Base-by-base conservation (phyloP, 768 basidiomycete genomes). In the Dioszegia crocea region DNA sequence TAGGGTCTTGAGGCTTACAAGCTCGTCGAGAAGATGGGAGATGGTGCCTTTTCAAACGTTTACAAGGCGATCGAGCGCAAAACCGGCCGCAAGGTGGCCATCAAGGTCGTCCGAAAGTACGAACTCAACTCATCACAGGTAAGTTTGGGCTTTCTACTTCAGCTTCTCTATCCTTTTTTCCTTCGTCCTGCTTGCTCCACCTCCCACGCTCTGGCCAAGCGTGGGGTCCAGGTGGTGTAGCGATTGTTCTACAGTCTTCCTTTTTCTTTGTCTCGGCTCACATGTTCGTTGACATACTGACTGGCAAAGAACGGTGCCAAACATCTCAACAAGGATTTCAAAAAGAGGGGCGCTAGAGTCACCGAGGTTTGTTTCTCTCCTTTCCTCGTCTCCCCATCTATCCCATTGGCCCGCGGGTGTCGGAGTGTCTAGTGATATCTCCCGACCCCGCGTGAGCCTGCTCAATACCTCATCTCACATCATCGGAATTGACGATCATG, bases 31-130 rank as follows among this genome's bases (percentile, higher is more conserved):
- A 79, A 79, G 67, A 79, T 79, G 78, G 78, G 78, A 29, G 78
- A 79, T 69, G 94, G 94, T 60, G 94, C 94, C 41, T 99, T 99
- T 76, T 97, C 93, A n/a, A 91, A 96, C 73, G 94, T 99, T 9
- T 99, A 94, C 82, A 89, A 89, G 75, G 94, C 91, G 14, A 67
- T 87, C 55, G 88, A 97, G 74, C 81, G 84, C 47, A 79, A 81
- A 36, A 86, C 85, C 11, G 85, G 86, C 40, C 82, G 85, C 70
- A 87, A 85, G 76, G 87, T 92, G 43, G 93, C 93, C 64, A 87
- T 86, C 73, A 87, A 85, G 77, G 87, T 92, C 39, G 93, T 93
- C 68, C 86, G 92, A 87, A 75, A 66, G 83, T 81, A 55, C 57
- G 63, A 61, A 43, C n/a, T 54, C 27, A 62, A 63, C 56, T 68